Evolutionary conservation across 1,284 basidiomycete species (phyloP).

Genomic region (Cutaneotrichosporon arboriforme): DNA sequence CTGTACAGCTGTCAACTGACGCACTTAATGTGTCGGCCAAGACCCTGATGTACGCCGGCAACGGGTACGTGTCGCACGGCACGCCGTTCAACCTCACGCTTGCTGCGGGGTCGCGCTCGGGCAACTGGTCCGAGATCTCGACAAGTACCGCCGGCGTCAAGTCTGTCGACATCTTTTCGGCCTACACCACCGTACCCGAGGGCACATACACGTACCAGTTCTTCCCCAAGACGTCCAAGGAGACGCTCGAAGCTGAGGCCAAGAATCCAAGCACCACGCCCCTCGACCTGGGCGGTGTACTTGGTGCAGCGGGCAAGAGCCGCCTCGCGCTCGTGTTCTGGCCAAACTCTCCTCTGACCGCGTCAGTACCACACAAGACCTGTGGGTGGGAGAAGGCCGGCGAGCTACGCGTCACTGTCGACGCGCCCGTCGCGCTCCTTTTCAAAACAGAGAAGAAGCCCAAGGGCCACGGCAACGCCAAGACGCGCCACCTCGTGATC

Average conservation of each 20-base stretch:
- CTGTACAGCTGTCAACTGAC: background rate
- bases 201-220: slow-evolving; percentile 54
- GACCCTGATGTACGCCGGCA: slow-evolving; percentile 30
- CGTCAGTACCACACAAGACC: slow-evolving; percentile 16
- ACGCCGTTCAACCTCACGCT: slow-evolving; percentile 47
- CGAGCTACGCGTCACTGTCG: slow-evolving; percentile 49
- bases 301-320: slow-evolving; percentile 14
- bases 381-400: slow-evolving; percentile 23
- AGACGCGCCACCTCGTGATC: slow-evolving; percentile 40
- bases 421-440: slow-evolving; percentile 51
- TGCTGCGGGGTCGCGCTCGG: slow-evolving; percentile 52
- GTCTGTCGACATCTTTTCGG: slow-evolving; percentile 59
- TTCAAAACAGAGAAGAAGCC: slow-evolving; percentile 33
- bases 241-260: slow-evolving; percentile 8
- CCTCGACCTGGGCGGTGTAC: slow-evolving; percentile 10
- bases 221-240: slow-evolving; percentile 52
- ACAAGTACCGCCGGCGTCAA: slow-evolving; percentile 55
- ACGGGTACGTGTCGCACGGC: slow-evolving; percentile 30
- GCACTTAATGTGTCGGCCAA: slow-evolving; percentile 6
- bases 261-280: slow-evolving; percentile 10
- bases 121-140: slow-evolving; percentile 62
- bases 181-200: slow-evolving; percentile 46
- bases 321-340: slow-evolving; percentile 23
- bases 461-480: slow-evolving; percentile 33
- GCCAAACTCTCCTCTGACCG: slow-evolving; percentile 7